Base-by-base conservation (phyloP, 164 flowering plant species). In the Dillenia suffruticosa region DNA sequence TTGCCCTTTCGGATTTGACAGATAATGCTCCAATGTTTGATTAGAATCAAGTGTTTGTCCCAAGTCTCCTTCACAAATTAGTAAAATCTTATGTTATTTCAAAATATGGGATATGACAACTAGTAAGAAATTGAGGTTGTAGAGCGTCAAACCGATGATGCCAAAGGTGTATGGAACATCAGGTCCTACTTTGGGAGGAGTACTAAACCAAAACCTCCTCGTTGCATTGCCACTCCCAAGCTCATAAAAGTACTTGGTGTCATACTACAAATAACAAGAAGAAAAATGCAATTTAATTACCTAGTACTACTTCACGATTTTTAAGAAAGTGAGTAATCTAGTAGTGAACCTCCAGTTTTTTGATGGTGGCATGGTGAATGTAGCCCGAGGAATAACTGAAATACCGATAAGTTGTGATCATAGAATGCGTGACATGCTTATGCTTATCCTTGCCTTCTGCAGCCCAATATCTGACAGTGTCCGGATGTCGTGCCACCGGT, bases 21-120 rank as follows among this genome's bases (percentile, higher is more conserved):
- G 8, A 24, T 81, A 79, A 50, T 79, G 83, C 3, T 48, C 46
- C 6, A 81, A 50, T 2, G 85, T 81, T 9, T 11, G 16, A 12
- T 74, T 70, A 0, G 83, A 81, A 43, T 73, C 78, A 58, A 46
- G 64, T 10, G 79, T 81, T 44, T 81, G 85, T 2, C 85, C 85
- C n/a, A 81, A 58, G 56, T 81, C 82, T 12, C 84, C 84, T 81
- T 63, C 61, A 66, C 15, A 48, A 11, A 52, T 16, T 12, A 8
- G 8, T 6, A 14, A 50, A 9, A 50, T 50, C 12, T 19, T 19
- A 19, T 1, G 22, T 19, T 19, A 19, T 19, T 19, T 19, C 22
- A 19, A 19, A 19, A 19, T 1, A 19, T 19, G 22, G 1, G 22
- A 19, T 19, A 1, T 57, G 48, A 12, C 14, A 13, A 60, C 63